phyloP scores from a whole-genome alignment of 139 green algal species.

The Chlamydomonas sp. region DNA sequence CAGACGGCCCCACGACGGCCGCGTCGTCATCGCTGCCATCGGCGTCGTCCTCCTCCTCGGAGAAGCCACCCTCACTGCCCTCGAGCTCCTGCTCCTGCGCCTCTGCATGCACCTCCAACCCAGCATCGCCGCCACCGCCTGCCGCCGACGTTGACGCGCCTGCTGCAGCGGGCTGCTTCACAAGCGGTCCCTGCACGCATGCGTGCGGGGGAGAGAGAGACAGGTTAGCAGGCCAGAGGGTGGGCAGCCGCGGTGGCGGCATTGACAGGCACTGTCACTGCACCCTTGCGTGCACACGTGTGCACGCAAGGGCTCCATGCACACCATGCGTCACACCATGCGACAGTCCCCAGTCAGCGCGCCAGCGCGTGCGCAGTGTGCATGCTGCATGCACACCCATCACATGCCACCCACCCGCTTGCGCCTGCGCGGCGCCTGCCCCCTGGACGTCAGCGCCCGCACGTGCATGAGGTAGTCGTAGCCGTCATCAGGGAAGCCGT shows the following conservation, averaged over 20 bases:
- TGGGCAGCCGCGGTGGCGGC: too few relatives aligned
- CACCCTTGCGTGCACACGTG: not conserved
- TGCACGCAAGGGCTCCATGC: not conserved
- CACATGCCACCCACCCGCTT: too few relatives aligned
- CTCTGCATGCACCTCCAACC: not conserved
- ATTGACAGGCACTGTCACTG: too few relatives aligned
- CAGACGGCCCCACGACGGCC: constrained; percentile 8
- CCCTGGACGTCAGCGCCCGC: too few relatives aligned
- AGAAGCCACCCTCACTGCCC: constrained; percentile 3
- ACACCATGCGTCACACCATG: too few relatives aligned
- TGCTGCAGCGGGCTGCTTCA: not conserved
- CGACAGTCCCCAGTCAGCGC: too few relatives aligned
- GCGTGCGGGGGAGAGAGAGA: too few relatives aligned
- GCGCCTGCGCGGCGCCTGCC: too few relatives aligned
- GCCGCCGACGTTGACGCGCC: constrained; percentile 9
- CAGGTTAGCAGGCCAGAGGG: too few relatives aligned
- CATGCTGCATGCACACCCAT: too few relatives aligned
- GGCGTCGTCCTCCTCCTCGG: not conserved
- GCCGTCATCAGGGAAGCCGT: constrained; percentile 89
- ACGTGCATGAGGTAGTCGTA: constrained; percentile 94
- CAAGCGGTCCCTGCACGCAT: not conserved
- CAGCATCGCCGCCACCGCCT: not conserved
- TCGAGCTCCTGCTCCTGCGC: constrained; percentile 21
- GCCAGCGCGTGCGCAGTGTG: too few relatives aligned
- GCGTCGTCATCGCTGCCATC: not conserved